These are phyloP conservation scores for Sphagnurus paluster DNA, from an alignment of 1,284 basidiomycete genomes.

Conservation along the genomic window DNA sequence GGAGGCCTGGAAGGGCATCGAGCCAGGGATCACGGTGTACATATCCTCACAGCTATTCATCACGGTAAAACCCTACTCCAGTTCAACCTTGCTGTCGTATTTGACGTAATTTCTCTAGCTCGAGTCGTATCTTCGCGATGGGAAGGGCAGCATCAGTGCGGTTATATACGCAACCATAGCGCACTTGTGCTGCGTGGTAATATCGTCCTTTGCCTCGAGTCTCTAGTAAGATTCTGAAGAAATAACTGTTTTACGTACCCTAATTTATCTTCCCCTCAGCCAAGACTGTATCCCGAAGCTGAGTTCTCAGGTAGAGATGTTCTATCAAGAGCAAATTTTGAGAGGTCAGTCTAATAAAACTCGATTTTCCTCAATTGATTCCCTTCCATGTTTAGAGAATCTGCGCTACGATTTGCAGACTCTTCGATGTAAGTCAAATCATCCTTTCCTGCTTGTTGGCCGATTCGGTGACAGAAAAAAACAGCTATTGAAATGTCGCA, in stretches of 20 bases:
- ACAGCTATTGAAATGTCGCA: slow-evolving; percentile 3
- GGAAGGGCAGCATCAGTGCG: background rate
- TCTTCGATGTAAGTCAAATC: slow-evolving; percentile 2
- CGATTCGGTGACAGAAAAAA: background rate
- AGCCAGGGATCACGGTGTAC: slow-evolving; percentile 16
- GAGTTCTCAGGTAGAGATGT: slow-evolving; percentile 5
- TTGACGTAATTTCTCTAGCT: slow-evolving; percentile 8
- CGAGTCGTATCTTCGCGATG: slow-evolving; percentile 15
- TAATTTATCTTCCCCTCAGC: background rate
- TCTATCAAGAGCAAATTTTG: slow-evolving; percentile 12
- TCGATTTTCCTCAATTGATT: background rate
- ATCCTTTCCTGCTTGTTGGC: background rate
- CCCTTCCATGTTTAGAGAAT: slow-evolving; percentile 1
- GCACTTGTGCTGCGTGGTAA: slow-evolving; percentile 9
- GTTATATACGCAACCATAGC: slow-evolving; percentile 6
- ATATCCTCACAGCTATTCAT: slow-evolving; percentile 12
- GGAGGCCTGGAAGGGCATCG: slow-evolving; percentile 14
- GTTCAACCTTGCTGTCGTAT: background rate
- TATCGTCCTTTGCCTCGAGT: slow-evolving; percentile 6
- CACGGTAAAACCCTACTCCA: background rate
- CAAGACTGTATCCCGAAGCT: slow-evolving; percentile 6
- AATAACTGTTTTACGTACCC: background rate
- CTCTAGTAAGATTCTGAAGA: slow-evolving; percentile 9
- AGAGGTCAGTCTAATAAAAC: slow-evolving; percentile 1
- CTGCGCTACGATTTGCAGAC: slow-evolving; percentile 14